phyloP scores from a whole-genome alignment of 176 grass and related monocot genomes.

The Chloris gayana region DNA sequence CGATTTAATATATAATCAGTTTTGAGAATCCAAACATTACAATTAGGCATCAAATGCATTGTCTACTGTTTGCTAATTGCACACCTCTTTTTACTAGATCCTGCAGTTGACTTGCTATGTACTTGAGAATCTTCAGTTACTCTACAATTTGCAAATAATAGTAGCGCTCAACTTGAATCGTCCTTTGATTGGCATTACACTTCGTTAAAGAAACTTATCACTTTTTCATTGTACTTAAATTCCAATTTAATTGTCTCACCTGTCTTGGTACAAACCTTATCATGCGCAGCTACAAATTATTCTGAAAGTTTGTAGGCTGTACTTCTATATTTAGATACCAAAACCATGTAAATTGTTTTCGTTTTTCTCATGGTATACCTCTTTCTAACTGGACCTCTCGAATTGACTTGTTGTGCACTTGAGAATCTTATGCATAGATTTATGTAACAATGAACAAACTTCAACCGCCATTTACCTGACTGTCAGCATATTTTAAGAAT shows the following conservation, averaged over 20 bases:
- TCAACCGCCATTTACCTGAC: neutral
- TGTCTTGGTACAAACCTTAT: conserved; percentile 6
- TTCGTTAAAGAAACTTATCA: neutral
- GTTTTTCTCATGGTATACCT: neutral
- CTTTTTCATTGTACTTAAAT: conserved; percentile 21
- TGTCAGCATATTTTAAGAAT: neutral
- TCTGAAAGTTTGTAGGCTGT: neutral
- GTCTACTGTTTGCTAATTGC: neutral
- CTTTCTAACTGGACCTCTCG: conserved; percentile 2
- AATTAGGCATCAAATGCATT: neutral
- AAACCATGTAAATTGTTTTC: conserved; percentile 11
- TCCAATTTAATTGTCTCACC: neutral
- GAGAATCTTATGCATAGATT: neutral
- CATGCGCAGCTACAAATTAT: conserved; percentile 1
- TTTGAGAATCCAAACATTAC: neutral
- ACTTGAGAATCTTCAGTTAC: conserved; percentile 7
- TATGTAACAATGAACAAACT: neutral
- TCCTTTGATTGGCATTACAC: conserved; percentile 2
- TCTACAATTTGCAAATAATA: conserved; percentile 22
- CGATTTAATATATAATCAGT: neutral
- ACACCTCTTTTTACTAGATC: neutral
- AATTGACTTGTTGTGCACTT: conserved; percentile 21
- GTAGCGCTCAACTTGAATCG: conserved; percentile 26
- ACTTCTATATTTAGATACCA: neutral
- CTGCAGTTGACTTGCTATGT: neutral